Evolutionary conservation across 495 filamentous ascomycete species (phyloP).

Genomic region (Sphaerosporella brunnea): DNA sequence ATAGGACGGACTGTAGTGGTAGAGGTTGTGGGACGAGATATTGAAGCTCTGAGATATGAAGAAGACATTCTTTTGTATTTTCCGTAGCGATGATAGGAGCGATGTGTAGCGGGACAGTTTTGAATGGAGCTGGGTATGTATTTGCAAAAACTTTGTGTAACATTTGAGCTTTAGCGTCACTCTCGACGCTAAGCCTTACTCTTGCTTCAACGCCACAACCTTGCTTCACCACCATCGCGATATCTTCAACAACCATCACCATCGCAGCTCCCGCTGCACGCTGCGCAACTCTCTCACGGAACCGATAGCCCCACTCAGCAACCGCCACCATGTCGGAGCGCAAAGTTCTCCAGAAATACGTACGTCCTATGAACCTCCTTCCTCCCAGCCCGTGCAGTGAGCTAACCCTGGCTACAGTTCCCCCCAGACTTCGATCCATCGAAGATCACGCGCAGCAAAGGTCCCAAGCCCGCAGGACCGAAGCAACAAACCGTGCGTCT

Average conservation of each 20-base stretch:
- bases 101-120: too few relatives aligned
- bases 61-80: too few relatives aligned
- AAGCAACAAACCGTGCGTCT: slow-evolving; percentile 82
- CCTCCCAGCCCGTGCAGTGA: slow-evolving; percentile 6
- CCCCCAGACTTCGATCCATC: slow-evolving; percentile 95
- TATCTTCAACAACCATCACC: background rate
- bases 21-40: background rate
- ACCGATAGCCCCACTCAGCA: background rate
- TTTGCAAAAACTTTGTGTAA: background rate
- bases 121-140: too few relatives aligned
- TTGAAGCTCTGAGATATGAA: background rate
- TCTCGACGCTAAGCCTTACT: background rate
- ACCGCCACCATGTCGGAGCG: slow-evolving; percentile 65
- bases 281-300: background rate
- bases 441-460: slow-evolving; percentile 51
- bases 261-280: background rate
- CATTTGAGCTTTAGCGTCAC: background rate
- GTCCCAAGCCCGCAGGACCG: slow-evolving; percentile 53
- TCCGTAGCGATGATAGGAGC: too few relatives aligned
- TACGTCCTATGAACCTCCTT: slow-evolving; percentile 18
- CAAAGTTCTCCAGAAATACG: slow-evolving; percentile 50
- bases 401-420: slow-evolving; percentile 36
- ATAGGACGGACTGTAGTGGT: slow-evolving; percentile 16
- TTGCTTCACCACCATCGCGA: background rate
- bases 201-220: background rate